phyloP scores from a whole-genome alignment of 2,329 filamentous ascomycete species.

The Penicillium sp. region DNA sequence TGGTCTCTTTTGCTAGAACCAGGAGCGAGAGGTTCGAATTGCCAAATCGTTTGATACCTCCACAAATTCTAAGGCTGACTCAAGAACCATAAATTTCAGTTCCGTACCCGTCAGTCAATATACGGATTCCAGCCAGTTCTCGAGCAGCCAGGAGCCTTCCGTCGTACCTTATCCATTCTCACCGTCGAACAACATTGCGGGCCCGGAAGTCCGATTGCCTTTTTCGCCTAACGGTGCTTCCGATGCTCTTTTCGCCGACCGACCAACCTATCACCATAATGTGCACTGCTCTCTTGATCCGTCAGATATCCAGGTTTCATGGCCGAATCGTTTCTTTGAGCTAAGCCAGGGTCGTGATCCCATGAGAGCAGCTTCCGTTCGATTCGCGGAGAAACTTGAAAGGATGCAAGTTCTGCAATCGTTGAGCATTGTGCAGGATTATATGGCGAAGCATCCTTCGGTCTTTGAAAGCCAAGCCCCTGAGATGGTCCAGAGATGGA shows the following conservation, averaged over 20 bases:
- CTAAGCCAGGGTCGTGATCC: neutral
- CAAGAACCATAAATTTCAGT: too few relatives aligned
- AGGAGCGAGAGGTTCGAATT: neutral
- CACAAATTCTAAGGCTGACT: neutral
- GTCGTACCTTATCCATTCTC: neutral
- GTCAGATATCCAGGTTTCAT: neutral
- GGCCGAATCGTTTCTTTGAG: neutral
- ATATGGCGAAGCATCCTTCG: neutral
- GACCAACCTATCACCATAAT: neutral
- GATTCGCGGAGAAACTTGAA: neutral
- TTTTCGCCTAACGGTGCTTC: neutral
- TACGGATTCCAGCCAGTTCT: neutral
- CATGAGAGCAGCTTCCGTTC: neutral
- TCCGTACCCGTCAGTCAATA: neutral
- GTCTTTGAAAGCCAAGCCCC: neutral
- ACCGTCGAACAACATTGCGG: neutral
- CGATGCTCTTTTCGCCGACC: neutral
- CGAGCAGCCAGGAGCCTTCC: neutral
- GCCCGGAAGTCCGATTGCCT: neutral
- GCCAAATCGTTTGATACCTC: neutral
- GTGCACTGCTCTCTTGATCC: neutral
- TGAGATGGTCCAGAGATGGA: neutral
- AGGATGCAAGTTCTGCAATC: neutral
- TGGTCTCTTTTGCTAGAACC: too few relatives aligned
- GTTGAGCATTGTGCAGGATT: neutral